These are phyloP conservation scores for Aegilops speltoides DNA, from an alignment of 176 grass and related monocot genomes.

Conservation along the genomic window DNA sequence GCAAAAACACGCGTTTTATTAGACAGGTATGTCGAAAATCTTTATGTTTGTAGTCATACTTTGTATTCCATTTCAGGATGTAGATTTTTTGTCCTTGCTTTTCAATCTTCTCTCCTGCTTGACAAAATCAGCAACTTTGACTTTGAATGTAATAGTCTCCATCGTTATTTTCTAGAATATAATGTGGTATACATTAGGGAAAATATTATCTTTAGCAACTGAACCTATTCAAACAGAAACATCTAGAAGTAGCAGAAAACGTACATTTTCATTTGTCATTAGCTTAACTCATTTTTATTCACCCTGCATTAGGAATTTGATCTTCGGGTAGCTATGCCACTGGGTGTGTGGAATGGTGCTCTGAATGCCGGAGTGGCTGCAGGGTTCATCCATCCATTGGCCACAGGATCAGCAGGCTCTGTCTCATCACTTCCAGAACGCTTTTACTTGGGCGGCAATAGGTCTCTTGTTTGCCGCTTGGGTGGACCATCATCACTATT, in stretches of 20 bases:
- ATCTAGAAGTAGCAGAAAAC: neutral
- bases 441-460: conserved; percentile 79
- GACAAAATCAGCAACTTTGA: neutral
- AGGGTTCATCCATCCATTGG: conserved; percentile 56
- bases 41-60: neutral
- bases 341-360: conserved; percentile 74
- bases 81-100: neutral
- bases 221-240: conserved; percentile 13
- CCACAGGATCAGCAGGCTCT: conserved; percentile 44
- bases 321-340: conserved; percentile 74
- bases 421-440: conserved; percentile 55
- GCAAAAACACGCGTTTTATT: conserved; percentile 49
- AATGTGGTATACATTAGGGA: neutral
- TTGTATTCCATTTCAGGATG: neutral
- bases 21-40: conserved; percentile 60
- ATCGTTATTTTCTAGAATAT: conserved; percentile 28
- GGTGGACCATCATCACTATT: conserved; percentile 65
- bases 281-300: neutral
- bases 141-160: neutral
- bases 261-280: neutral
- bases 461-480: conserved; percentile 66
- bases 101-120: neutral
- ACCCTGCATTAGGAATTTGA: conserved; percentile 76
- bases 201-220: neutral
- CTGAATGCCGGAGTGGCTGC: conserved; percentile 75